These are phyloP conservation scores for Suillus tomentosus DNA, from an alignment of 768 basidiomycete genomes.

Conservation along the genomic window DNA sequence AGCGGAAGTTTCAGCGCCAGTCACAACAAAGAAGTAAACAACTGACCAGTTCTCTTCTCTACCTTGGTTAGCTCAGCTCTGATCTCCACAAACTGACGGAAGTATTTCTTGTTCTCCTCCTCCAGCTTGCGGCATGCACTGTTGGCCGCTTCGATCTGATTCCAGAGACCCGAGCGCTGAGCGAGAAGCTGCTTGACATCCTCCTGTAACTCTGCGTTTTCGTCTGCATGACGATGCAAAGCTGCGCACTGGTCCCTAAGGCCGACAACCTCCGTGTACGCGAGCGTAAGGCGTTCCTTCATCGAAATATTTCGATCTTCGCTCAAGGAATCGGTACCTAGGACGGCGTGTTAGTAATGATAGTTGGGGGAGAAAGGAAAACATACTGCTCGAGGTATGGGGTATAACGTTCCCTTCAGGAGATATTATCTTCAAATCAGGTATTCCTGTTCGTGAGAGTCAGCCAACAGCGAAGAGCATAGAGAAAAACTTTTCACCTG, in stretches of 20 bases:
- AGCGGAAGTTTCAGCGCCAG: not conserved
- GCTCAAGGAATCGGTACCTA: not conserved
- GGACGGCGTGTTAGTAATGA: not conserved
- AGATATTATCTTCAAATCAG: not conserved
- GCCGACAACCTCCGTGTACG: not conserved
- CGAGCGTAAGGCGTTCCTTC: slow-evolving; percentile 3
- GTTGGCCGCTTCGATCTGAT: not conserved
- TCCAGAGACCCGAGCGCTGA: not conserved
- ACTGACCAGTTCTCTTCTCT: not conserved
- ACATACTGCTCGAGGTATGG: not conserved
- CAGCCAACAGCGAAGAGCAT: not conserved
- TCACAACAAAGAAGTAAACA: not conserved
- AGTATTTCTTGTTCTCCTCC: slow-evolving; percentile 3
- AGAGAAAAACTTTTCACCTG: not conserved
- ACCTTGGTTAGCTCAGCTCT: not conserved
- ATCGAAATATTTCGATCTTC: not conserved
- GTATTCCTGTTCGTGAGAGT: not conserved
- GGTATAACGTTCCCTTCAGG: not conserved
- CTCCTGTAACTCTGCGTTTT: not conserved
- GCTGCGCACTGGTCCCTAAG: not conserved
- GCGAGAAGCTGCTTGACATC: not conserved
- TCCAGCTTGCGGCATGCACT: not conserved
- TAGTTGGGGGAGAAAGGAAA: not conserved
- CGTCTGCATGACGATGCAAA: not conserved
- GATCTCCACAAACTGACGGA: slow-evolving; percentile 1